These are phyloP conservation scores for Byssothecium circinans DNA, from an alignment of 2,329 filamentous ascomycete genomes.

Conservation along the genomic window DNA sequence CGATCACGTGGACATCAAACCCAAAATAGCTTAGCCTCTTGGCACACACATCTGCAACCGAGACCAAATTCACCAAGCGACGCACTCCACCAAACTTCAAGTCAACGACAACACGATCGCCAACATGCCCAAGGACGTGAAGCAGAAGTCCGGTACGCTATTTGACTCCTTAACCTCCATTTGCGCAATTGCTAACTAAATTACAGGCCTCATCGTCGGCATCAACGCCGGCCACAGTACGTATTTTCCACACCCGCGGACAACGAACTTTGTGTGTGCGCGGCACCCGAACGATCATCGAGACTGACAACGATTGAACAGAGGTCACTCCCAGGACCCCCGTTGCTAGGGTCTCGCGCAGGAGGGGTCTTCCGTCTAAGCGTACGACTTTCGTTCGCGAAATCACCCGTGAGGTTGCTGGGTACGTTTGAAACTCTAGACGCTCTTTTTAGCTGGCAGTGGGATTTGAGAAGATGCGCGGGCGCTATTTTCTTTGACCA, in stretches of 20 bases:
- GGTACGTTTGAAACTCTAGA: slow-evolving; percentile 59
- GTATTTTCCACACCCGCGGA: slow-evolving; percentile 40
- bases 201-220: slow-evolving; percentile 57
- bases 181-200: slow-evolving; percentile 13
- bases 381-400: slow-evolving; percentile 95
- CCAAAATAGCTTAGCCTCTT: slow-evolving; percentile 11
- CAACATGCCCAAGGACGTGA: slow-evolving; percentile 58
- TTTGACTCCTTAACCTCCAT: neutral
- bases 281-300: slow-evolving; percentile 12
- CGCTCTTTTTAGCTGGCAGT: slow-evolving; percentile 1
- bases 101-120: slow-evolving; percentile 40
- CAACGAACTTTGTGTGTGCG: slow-evolving; percentile 7
- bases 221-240: slow-evolving; percentile 68
- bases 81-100: slow-evolving; percentile 12
- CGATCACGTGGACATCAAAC: neutral
- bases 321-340: slow-evolving; percentile 57
- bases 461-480: slow-evolving; percentile 2
- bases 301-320: slow-evolving; percentile 29
- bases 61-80: slow-evolving; percentile 17
- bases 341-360: slow-evolving; percentile 60
- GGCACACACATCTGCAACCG: slow-evolving; percentile 19
- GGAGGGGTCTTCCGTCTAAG: slow-evolving; percentile 96
- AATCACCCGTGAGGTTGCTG: slow-evolving; percentile 97
- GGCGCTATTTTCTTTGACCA: neutral
- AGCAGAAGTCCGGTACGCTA: slow-evolving; percentile 51